Base-by-base conservation (phyloP, 2,329 filamentous ascomycete species). In the Ophiostoma ulmi region DNA sequence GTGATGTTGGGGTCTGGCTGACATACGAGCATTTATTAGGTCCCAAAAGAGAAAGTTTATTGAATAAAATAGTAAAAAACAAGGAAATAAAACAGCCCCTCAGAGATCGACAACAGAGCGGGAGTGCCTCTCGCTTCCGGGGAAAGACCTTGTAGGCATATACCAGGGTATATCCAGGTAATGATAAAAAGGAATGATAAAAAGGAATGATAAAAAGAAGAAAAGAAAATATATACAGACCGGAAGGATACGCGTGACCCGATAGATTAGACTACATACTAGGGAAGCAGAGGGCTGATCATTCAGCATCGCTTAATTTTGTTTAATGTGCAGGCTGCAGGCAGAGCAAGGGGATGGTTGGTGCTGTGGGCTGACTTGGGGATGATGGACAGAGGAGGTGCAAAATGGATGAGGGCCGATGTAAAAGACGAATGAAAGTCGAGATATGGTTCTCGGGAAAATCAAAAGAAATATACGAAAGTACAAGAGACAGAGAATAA, bases 41-140 rank as follows among this genome's bases (percentile, higher is more conserved):
- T 31, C 31, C 4, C 31, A 31, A 31, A 31, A 3, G 31, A 31
- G 31, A 31, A 31, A 31, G 31, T 31, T 31, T 31, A 31, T 31
- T 31, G 31, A 31, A 31, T 31, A 31, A 31, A 31, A 44, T 44
- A 44, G 4, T 3, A 41, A 41, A 41, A 14, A 41, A 14, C 39
- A 41, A 41, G 39, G 13, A 41, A 41, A 31, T 31, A 31, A 31
- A 31, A 31, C 39, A 44, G 14, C 14, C 5, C 39, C 39, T 11
- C 39, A 58, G 52, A 58, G 52, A 58, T 58, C 52, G 13, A 26
- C 52, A 26, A 26, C 8, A 26, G 52, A 26, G 7, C 52, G 52
- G 52, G 52, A 58, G 52, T 58, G 52, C 52, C 52, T 58, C 52
- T 58, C 52, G 52, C n/a, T 58, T 58, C 52, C 52, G 52, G 10